Evolutionary conservation across 2,329 filamentous ascomycete species (phyloP), one percentile per base, ranked within the genome.

Genomic region (Akanthomyces dipterigenus): DNA sequence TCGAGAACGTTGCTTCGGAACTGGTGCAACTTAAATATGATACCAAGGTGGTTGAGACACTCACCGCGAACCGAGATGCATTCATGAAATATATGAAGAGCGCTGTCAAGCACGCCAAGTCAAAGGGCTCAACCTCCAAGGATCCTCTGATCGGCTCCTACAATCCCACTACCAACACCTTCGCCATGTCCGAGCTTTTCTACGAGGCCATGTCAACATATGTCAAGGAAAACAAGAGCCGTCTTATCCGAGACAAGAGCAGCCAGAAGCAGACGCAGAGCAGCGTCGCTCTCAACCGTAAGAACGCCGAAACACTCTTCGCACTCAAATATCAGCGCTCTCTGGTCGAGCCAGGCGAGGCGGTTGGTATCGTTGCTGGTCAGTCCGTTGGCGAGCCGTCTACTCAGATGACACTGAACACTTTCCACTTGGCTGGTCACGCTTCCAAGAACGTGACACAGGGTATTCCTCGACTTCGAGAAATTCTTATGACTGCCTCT

Each of bases 391-490:
- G 95, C 71, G 96, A 99, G 72, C 95, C 96, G 9, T 97, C 93
- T 2, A 99, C 95, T 12, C 95, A 99, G 75, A 99, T 99, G 96
- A 99, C 96, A 8, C 80, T 99, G 60, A 99, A 99, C 77, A 99
- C 96, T 31, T 99, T 99, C 85, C 95, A 99, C 83, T 90, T 99
- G 84, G 95, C 95, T 75, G 95, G 95, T 71, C 93, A 98, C 80
- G 93, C 95, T 22, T 89, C 95, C 34, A 98, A 97, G 82, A 99
- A 99, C 83, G 96, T 99, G 71, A 99, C 95, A 0, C 84, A 97
- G 22, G 95, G 95, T 90, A 98, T 99, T 71, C 95, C 95, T 63
- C 91, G 95, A 77, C 83, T 99, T 22, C 85, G 95, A 78, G 95
- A 99, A 82, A 97, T 99, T 69, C 84, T 99, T 66, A 99, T 99